Evolutionary conservation across 345 rosid species (phyloP).

Genomic region (Salix udensis): DNA sequence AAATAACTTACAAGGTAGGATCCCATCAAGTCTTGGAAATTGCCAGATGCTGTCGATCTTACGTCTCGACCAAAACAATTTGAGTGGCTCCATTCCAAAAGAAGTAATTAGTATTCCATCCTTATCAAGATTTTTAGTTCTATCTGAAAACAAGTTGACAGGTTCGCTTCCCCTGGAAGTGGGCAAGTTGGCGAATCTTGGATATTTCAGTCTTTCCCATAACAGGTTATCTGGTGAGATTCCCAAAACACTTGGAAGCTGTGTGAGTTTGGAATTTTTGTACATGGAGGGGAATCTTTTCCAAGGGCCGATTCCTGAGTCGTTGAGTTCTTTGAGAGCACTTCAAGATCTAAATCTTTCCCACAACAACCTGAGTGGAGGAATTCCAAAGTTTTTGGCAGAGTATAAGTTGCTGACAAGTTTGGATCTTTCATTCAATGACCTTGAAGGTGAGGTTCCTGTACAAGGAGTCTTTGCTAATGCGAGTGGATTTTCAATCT

Average conservation of each 20-base stretch:
- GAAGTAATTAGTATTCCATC: neutral
- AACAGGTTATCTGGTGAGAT: slow-evolving; percentile 2
- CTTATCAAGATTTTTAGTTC: neutral
- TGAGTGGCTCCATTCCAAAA: neutral
- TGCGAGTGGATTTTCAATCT: neutral
- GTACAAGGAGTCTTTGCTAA: slow-evolving; percentile 3
- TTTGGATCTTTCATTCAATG: slow-evolving; percentile 7
- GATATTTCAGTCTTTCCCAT: neutral
- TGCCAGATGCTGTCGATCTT: neutral
- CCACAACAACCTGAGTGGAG: slow-evolving; percentile 8
- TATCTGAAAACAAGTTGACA: neutral
- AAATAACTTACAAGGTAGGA: neutral
- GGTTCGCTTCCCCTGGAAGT: neutral
- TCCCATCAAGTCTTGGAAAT: slow-evolving; percentile 2
- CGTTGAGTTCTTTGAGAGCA: slow-evolving; percentile 1
- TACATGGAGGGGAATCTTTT: neutral
- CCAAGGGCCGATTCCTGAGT: slow-evolving; percentile 8
- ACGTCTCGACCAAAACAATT: neutral
- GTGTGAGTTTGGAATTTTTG: slow-evolving; percentile 2
- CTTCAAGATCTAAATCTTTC: slow-evolving; percentile 10
- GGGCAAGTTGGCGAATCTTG: neutral
- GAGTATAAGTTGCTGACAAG: neutral
- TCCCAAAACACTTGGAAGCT: neutral
- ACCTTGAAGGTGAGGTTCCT: slow-evolving; percentile 10
- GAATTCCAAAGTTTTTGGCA: neutral